phyloP scores from a whole-genome alignment of 1,284 basidiomycete species.

The Moesziomyces parantarcticus region DNA sequence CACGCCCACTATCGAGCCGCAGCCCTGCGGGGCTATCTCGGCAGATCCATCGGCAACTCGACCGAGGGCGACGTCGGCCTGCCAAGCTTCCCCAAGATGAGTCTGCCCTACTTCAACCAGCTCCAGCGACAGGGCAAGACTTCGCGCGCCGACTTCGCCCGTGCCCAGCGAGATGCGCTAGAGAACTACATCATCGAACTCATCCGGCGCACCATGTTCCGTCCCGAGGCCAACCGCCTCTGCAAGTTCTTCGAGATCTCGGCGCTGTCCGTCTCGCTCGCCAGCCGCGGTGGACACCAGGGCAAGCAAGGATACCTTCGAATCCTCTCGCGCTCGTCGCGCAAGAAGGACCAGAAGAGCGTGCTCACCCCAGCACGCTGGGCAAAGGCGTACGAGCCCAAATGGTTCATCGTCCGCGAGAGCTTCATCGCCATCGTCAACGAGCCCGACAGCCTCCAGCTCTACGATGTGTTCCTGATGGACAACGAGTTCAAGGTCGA shows the following conservation, averaged over 20 bases:
- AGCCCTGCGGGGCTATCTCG: constrained; percentile 59
- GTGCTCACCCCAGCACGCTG: constrained; percentile 72
- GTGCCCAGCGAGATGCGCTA: constrained; percentile 80
- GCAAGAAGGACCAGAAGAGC: constrained; percentile 70
- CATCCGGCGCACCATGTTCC: constrained; percentile 87
- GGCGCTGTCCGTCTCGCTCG: constrained; percentile 84
- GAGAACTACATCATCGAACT: constrained; percentile 90
- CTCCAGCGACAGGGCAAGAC: constrained; percentile 70
- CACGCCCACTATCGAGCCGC: constrained; percentile 92
- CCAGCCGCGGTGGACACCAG: constrained; percentile 80
- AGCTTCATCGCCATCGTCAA: constrained; percentile 89
- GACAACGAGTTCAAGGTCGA: constrained; percentile 91
- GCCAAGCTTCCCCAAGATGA: constrained; percentile 89
- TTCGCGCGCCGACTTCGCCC: constrained; percentile 78
- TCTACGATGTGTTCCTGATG: constrained; percentile 94
- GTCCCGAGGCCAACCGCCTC: constrained; percentile 89
- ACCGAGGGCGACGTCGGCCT: constrained; percentile 73
- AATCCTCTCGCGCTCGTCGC: constrained; percentile 70
- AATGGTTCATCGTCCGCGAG: constrained; percentile 94
- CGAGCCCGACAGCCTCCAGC: constrained; percentile 77
- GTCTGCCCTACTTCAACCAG: constrained; percentile 84
- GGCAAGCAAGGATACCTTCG: constrained; percentile 86
- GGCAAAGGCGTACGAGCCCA: constrained; percentile 76
- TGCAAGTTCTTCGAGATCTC: constrained; percentile 96
- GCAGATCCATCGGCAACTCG: constrained; percentile 45